Base-by-base conservation (phyloP, 441 rosid genomes). In the Brassica balearica region DNA sequence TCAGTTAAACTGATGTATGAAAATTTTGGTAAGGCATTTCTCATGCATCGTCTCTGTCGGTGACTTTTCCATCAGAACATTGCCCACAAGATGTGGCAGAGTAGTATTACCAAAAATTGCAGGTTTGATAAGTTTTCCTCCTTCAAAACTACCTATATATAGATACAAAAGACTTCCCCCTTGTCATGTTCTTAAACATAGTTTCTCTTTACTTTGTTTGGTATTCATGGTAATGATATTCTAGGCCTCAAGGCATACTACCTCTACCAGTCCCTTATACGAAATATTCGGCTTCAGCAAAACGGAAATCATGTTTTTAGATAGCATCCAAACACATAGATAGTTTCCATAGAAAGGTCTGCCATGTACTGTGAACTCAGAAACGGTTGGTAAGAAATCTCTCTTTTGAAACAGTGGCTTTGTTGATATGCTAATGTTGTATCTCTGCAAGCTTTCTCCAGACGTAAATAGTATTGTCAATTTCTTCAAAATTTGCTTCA, bases 51-150 rank as follows among this genome's bases (percentile, higher is more conserved):
- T 63, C 82, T 63, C 82, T 88, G 78, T 86, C 92, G 2, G 86
- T 88, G 78, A 82, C 82, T 62, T 85, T 93, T 72, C 81, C 84
- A 55, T 76, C 89, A 15, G 85, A 81, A 15, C 87, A 82, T 59
- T 89, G 92, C 74, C 93, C 90, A 62, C 96, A 69, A 71, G 86
- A 90, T 79, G 80, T 92, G 84, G 95, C 87, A 12, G 87, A 87
- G 68, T 92, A 93, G 74, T 93, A 89, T 77, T 84, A 95, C 84
- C 95, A 90, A 78, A 93, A 87, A 85, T 89, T 95, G 89, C 92
- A 93, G 98, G 98, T 93, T 85, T 56, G 55, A 34, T 65, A 22
- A 64, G 12, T 32, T 48, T 11, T 25, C 17, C 53, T 23, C 14
- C 14, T 36, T 59, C 11, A 17, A 9, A 15, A 43, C 61, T 4